Evolutionary conservation across 2,329 filamentous ascomycete species (phyloP).

Genomic region (Fusarium xylarioides): DNA sequence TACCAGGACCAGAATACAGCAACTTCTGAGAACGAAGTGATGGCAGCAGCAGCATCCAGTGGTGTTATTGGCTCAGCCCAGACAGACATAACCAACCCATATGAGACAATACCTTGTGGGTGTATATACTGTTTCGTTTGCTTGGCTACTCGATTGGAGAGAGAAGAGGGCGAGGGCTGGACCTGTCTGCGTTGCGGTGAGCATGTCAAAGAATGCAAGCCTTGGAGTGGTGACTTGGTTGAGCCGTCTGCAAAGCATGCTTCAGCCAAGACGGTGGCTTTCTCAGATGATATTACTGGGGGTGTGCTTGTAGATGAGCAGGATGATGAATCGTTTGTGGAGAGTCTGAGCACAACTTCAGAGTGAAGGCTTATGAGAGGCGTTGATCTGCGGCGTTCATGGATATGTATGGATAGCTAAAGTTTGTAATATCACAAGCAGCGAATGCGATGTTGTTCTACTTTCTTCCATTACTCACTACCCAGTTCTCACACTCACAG

Average conservation of each 20-base stretch:
- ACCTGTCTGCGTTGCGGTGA: slow-evolving; percentile 89
- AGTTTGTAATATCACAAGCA: slow-evolving; percentile 21
- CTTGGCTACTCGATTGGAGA: slow-evolving; percentile 86
- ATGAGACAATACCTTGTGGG: slow-evolving; percentile 87
- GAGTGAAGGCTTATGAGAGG: slow-evolving; percentile 7
- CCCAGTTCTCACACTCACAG: not conserved
- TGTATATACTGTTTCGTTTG: slow-evolving; percentile 98
- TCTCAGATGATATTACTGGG: slow-evolving; percentile 63
- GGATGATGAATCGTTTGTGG: slow-evolving; percentile 34
- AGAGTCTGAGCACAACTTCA: slow-evolving; percentile 37
- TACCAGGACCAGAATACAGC: slow-evolving; percentile 88
- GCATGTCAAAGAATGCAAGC: slow-evolving; percentile 82
- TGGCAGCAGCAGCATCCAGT: slow-evolving; percentile 74
- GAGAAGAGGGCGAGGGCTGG: slow-evolving; percentile 95
- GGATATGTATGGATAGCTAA: not conserved
- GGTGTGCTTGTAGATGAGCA: slow-evolving; percentile 45
- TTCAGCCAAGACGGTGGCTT: slow-evolving; percentile 67
- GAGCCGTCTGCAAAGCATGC: slow-evolving; percentile 59
- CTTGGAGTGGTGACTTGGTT: slow-evolving; percentile 91
- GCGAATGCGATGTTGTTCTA: not conserved
- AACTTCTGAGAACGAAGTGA: slow-evolving; percentile 77
- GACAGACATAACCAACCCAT: slow-evolving; percentile 96
- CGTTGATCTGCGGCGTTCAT: not conserved
- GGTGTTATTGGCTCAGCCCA: slow-evolving; percentile 88
- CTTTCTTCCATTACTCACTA: not conserved